Percentiles rank a stretch among this genome's conserved stretches.
Conservation (phyloP, 768 basidiomycete genomes). For the Sutorius australiensis region DNA sequence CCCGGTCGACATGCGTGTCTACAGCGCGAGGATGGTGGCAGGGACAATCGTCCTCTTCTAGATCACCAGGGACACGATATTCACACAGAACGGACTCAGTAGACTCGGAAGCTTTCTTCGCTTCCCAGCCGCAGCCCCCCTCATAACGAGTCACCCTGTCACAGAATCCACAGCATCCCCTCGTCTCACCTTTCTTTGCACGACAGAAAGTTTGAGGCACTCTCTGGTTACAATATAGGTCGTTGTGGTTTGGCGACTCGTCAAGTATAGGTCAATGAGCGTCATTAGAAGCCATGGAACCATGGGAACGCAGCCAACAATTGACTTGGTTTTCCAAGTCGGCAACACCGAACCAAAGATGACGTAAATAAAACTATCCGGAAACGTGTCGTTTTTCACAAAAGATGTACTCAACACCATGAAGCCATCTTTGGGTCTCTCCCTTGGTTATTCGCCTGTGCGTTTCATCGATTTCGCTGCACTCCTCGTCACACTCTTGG, state of each 20-base stretch:
- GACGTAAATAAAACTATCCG: neutral
- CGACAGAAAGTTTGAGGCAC: constrained; percentile 4
- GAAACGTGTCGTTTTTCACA: neutral
- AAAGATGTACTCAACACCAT: neutral
- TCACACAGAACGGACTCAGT: neutral
- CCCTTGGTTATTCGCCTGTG: neutral
- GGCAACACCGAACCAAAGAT: constrained; percentile 3
- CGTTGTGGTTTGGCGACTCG: neutral
- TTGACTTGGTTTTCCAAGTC: neutral
- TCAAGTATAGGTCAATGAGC: neutral
- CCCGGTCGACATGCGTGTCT: neutral
- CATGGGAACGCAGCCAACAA: neutral
- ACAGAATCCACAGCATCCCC: neutral
- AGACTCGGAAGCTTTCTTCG: constrained; percentile 2
- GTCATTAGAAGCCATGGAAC: neutral
- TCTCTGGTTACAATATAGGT: neutral
- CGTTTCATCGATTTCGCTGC: neutral
- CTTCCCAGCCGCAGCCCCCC: constrained; percentile 3
- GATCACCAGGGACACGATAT: neutral
- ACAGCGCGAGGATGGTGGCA: neutral
- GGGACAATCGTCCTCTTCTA: neutral
- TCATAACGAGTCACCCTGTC: constrained; percentile 3
- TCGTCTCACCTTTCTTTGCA: no score
- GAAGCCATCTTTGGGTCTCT: neutral
- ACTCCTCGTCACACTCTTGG: neutral